Evolutionary conservation across 169 alveolate species (phyloP).

Genomic region (Cryptosporidium sp.): DNA sequence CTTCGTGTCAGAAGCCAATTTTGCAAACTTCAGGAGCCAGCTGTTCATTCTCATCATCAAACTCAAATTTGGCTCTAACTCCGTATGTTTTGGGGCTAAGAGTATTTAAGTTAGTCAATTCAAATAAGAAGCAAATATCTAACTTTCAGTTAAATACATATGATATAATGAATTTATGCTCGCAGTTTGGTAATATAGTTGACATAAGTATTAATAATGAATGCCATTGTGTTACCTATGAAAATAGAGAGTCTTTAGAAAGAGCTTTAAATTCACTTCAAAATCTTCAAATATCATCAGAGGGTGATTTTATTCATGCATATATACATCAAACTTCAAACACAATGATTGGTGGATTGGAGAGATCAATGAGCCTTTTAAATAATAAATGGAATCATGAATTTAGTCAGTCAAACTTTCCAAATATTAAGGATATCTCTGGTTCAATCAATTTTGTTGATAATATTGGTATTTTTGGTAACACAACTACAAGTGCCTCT

Average conservation of each 20-base stretch:
- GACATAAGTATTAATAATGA: conserved; percentile 32
- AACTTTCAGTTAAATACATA: conserved; percentile 43
- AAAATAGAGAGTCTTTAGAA: conserved; percentile 31
- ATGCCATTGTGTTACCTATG: conserved; percentile 38
- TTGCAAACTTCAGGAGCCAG: background rate
- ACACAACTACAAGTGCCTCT: conserved; percentile 7
- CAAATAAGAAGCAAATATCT: conserved; percentile 38
- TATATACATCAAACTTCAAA: conserved; percentile 61
- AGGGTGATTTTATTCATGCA: conserved; percentile 70
- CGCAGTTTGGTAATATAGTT: conserved; percentile 62
- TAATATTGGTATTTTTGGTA: background rate
- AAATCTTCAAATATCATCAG: conserved; percentile 57
- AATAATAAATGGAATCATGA: conserved; percentile 39
- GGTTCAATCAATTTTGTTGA: conserved; percentile 10
- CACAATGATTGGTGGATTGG: conserved; percentile 51
- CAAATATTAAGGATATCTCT: conserved; percentile 25
- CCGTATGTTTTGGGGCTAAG: conserved; percentile 50
- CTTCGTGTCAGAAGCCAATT: background rate
- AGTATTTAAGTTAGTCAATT: background rate
- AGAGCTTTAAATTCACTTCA: conserved; percentile 53
- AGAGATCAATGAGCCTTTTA: conserved; percentile 19
- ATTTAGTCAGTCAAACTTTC: background rate
- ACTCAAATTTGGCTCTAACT: background rate
- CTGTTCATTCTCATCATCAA: background rate
- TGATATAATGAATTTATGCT: conserved; percentile 58